A percentile compares a stretch with the other conserved stretches of the same genome.
These are phyloP conservation scores for Tympanopsis confertula DNA, from an alignment of 2,329 filamentous ascomycete species.

Conservation along the genomic window DNA sequence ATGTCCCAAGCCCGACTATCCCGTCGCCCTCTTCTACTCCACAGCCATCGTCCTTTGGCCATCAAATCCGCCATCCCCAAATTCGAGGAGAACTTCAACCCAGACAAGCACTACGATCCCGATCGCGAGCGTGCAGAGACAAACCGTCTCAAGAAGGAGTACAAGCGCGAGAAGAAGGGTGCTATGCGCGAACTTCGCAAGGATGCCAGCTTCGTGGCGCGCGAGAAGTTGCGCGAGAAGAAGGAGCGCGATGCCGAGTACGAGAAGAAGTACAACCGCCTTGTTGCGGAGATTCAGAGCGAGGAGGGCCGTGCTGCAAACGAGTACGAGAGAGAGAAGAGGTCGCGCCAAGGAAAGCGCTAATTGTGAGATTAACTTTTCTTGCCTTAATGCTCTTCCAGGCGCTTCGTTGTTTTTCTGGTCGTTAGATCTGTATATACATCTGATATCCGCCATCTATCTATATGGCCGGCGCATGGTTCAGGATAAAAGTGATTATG, in stretches of 20 bases:
- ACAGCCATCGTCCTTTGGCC: conserved; percentile 77
- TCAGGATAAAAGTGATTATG: too few species aligned
- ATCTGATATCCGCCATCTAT: too few species aligned
- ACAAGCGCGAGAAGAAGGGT: conserved; percentile 91
- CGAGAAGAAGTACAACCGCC: conserved; percentile 86
- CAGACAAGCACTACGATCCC: conserved; percentile 92
- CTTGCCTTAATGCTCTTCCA: background rate
- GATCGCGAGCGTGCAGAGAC: conserved; percentile 79
- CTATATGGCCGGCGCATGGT: too few species aligned
- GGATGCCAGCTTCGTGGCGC: conserved; percentile 84
- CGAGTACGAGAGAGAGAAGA: conserved; percentile 78
- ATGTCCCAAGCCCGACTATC: conserved; percentile 49
- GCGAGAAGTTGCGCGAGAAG: conserved; percentile 83
- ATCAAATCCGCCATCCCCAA: conserved; percentile 85
- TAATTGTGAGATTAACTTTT: background rate
- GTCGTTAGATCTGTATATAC: background rate
- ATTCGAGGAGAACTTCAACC: conserved; percentile 92
- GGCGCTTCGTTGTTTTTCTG: background rate
- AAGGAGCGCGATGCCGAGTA: conserved; percentile 87
- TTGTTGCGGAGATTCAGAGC: conserved; percentile 90
- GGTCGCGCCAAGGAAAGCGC: conserved; percentile 20
- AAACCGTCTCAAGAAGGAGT: conserved; percentile 75
- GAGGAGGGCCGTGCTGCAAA: conserved; percentile 82
- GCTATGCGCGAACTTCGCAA: conserved; percentile 88
- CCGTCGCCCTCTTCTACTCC: conserved; percentile 73